phyloP scores from a whole-genome alignment of 352 stramenopile genomes.

The Phytophthora boehmeriae region DNA sequence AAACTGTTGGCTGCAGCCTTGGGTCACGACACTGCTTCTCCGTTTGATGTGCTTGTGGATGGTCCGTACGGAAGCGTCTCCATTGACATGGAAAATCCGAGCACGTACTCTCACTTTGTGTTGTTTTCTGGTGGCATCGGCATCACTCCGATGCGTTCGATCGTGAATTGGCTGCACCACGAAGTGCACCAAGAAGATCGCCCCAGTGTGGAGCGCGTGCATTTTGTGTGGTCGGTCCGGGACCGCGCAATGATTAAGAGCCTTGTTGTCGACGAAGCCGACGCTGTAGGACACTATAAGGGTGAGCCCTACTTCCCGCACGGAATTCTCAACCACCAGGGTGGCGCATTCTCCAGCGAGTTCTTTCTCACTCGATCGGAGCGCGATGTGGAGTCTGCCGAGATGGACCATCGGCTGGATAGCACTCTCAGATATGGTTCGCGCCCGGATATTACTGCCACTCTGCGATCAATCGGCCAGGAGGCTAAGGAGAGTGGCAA shows the following conservation, averaged over 20 bases:
- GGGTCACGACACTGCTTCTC: background rate
- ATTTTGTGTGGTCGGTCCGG: conserved; percentile 55
- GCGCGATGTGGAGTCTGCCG: conserved; percentile 30
- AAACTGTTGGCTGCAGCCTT: conserved; percentile 29
- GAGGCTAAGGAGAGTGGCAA: conserved; percentile 31
- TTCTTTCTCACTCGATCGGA: conserved; percentile 40
- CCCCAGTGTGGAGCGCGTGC: conserved; percentile 31
- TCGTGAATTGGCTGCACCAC: conserved; percentile 46
- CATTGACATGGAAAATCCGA: conserved; percentile 42
- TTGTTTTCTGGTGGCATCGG: conserved; percentile 57
- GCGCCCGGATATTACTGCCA: conserved; percentile 33
- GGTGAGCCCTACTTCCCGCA: conserved; percentile 27
- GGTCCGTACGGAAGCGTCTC: conserved; percentile 50
- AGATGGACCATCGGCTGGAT: conserved; percentile 27
- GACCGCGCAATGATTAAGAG: conserved; percentile 41
- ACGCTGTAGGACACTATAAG: too few species aligned
- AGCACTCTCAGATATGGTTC: conserved; percentile 24
- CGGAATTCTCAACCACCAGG: conserved; percentile 1
- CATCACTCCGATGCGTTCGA: conserved; percentile 49
- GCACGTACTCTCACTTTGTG: conserved; percentile 51
- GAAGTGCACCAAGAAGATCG: conserved; percentile 21
- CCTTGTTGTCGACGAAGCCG: conserved; percentile 20
- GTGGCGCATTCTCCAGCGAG: conserved; percentile 38
- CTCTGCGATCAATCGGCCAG: conserved; percentile 36
- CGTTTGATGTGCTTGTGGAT: conserved; percentile 47